Evolutionary conservation across 2,329 filamentous ascomycete genomes (phyloP).

Genomic region (Phyllachora maydis): DNA sequence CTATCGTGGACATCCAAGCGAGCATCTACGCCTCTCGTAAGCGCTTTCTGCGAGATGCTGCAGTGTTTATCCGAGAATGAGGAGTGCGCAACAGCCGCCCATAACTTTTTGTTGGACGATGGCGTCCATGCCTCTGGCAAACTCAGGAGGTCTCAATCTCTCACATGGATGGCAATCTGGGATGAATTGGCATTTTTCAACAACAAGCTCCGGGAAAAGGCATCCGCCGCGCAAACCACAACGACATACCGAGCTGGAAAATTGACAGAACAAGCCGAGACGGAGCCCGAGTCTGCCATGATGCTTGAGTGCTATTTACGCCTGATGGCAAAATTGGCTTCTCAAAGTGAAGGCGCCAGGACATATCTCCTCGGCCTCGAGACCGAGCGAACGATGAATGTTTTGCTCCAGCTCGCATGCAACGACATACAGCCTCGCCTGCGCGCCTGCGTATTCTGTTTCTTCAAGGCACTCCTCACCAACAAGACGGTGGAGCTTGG

Average conservation of each 20-base stretch:
- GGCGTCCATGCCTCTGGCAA: conserved; percentile 53
- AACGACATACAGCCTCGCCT: conserved; percentile 58
- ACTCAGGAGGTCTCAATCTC: conserved; percentile 60
- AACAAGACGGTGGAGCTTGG: conserved; percentile 49
- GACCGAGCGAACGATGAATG: conserved; percentile 37
- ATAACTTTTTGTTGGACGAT: conserved; percentile 81
- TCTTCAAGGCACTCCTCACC: conserved; percentile 54
- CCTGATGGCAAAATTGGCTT: conserved; percentile 63
- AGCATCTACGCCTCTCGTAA: conserved; percentile 87
- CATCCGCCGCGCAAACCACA: conserved; percentile 29
- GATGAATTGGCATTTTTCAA: conserved; percentile 75
- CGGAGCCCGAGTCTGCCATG: conserved; percentile 80
- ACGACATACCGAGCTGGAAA: conserved; percentile 35
- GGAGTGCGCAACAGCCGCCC: conserved; percentile 64
- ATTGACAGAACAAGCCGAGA: conserved; percentile 47
- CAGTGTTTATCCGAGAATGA: conserved; percentile 70
- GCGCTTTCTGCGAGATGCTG: conserved; percentile 92
- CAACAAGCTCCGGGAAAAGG: conserved; percentile 54
- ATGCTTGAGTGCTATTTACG: conserved; percentile 92
- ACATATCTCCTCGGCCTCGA: conserved; percentile 52
- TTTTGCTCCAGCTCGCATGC: conserved; percentile 61
- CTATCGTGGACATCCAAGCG: conserved; percentile 92
- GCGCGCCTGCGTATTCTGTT: conserved; percentile 65
- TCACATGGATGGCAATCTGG: conserved; percentile 89
- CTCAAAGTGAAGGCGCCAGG: conserved; percentile 52